phyloP scores from a whole-genome alignment of 2,329 filamentous ascomycete species.

The Sclerotinia nivalis region DNA sequence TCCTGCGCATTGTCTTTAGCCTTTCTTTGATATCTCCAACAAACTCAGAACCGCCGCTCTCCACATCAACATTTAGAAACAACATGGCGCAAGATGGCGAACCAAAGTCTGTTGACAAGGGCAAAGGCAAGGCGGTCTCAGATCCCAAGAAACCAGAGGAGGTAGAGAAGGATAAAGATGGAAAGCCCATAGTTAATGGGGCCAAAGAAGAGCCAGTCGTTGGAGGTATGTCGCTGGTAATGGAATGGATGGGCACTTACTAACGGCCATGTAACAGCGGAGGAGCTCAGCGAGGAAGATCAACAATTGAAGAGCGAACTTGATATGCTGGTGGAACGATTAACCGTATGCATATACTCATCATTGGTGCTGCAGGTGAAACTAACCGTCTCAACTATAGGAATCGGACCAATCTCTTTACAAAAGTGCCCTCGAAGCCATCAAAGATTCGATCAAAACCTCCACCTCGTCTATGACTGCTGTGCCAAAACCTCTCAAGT shows the following conservation, averaged over 20 bases:
- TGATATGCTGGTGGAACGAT: slow-evolving; percentile 94
- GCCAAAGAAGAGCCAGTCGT: slow-evolving; percentile 68
- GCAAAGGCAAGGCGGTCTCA: slow-evolving; percentile 83
- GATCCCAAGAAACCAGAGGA: slow-evolving; percentile 63
- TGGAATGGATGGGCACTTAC: slow-evolving; percentile 41
- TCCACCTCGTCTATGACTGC: slow-evolving; percentile 99
- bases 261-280: slow-evolving; percentile 49
- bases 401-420: slow-evolving; percentile 86
- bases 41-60: slow-evolving; percentile 17
- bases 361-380: slow-evolving; percentile 3
- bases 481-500: slow-evolving; percentile 97
- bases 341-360: slow-evolving; percentile 64
- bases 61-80: slow-evolving; percentile 34
- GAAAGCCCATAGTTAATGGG: slow-evolving; percentile 68
- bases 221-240: slow-evolving; percentile 43
- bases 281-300: slow-evolving; percentile 96
- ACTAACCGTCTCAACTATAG: slow-evolving; percentile 48
- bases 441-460: slow-evolving; percentile 98
- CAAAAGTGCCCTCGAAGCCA: slow-evolving; percentile 88
- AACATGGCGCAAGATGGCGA: slow-evolving; percentile 94
- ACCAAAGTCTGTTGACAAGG: slow-evolving; percentile 84
- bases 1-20: slow-evolving; percentile 19
- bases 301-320: slow-evolving; percentile 98
- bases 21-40: slow-evolving; percentile 7
- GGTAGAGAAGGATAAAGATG: slow-evolving; percentile 65